phyloP scores from a whole-genome alignment of 805 yeast species.

The Hermanozyma aechmeae region DNA sequence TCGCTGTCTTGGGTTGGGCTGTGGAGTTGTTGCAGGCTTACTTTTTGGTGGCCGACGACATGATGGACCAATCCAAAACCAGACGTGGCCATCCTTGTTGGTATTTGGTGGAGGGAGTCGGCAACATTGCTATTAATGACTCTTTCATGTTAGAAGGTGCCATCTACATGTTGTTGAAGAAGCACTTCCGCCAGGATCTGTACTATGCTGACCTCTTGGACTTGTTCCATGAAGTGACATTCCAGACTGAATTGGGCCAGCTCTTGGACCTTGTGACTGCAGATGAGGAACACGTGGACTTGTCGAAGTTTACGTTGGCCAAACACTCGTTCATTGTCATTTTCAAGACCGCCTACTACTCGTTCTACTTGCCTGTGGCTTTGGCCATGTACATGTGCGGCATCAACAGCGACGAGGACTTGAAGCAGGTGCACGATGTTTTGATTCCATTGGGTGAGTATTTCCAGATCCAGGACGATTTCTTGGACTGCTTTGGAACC shows the following conservation, averaged over 20 bases:
- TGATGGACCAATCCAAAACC: slow-evolving; percentile 94
- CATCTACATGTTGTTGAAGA: slow-evolving; percentile 80
- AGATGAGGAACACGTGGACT: slow-evolving; percentile 89
- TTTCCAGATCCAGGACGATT: slow-evolving; percentile 98
- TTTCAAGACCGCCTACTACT: slow-evolving; percentile 95
- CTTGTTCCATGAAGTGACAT: slow-evolving; percentile 92
- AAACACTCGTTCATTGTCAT: slow-evolving; percentile 94
- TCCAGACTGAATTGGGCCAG: slow-evolving; percentile 97
- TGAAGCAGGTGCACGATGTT: slow-evolving; percentile 80
- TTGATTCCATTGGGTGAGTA: slow-evolving; percentile 94
- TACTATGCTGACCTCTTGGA: slow-evolving; percentile 89
- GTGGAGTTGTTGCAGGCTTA: slow-evolving; percentile 92
- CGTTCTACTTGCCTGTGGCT: slow-evolving; percentile 95
- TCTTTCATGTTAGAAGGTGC: slow-evolving; percentile 95
- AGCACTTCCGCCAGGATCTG: slow-evolving; percentile 70
- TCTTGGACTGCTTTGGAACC: slow-evolving; percentile 92
- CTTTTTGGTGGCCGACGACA: slow-evolving; percentile 95
- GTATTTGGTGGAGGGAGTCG: slow-evolving; percentile 75
- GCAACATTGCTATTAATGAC: slow-evolving; percentile 93
- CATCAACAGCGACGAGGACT: slow-evolving; percentile 54
- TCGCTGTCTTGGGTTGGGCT: slow-evolving; percentile 91
- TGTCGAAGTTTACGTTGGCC: slow-evolving; percentile 72
- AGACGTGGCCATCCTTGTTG: slow-evolving; percentile 99
- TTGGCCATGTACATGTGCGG: slow-evolving; percentile 94
- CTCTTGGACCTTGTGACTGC: slow-evolving; percentile 92